Conservation (phyloP, 495 filamentous ascomycete species). For the Tuber magnatum region DNA sequence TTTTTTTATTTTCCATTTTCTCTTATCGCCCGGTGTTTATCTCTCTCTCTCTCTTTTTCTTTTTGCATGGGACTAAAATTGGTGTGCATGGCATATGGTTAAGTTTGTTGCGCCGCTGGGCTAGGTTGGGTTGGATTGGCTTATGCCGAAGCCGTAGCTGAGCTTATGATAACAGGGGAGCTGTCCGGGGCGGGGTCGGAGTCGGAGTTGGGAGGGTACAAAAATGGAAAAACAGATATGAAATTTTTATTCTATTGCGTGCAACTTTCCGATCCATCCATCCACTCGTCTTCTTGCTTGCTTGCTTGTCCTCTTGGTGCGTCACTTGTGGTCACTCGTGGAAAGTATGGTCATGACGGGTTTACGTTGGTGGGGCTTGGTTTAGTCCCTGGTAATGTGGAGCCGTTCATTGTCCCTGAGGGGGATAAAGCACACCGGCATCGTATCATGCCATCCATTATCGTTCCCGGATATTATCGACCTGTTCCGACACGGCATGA, state of each 20-base stretch:
- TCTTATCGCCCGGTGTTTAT: constrained; percentile 10
- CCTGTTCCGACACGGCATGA: neutral
- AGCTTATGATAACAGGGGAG: neutral
- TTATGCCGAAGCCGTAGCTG: neutral
- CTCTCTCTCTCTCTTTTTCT: constrained; percentile 8
- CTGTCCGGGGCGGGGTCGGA: neutral
- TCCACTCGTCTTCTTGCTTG: neutral
- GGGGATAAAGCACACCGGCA: neutral
- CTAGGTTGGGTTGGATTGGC: neutral
- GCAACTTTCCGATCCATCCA: neutral
- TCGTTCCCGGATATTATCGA: neutral
- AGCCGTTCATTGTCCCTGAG: neutral
- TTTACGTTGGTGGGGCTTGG: neutral
- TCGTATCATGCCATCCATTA: neutral
- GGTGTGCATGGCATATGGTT: constrained; percentile 2
- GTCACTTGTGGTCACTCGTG: neutral
- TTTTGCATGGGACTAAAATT: constrained; percentile 5
- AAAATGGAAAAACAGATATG: constrained; percentile 4
- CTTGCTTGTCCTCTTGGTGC: neutral
- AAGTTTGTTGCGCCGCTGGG: neutral
- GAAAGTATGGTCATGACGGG: neutral
- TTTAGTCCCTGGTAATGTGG: neutral
- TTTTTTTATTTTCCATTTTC: constrained; percentile 13
- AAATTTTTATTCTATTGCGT: neutral
- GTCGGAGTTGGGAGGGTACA: constrained; percentile 1